Conservation (phyloP, 768 basidiomycete genomes). For the Agaricus sinodeliciosus region DNA sequence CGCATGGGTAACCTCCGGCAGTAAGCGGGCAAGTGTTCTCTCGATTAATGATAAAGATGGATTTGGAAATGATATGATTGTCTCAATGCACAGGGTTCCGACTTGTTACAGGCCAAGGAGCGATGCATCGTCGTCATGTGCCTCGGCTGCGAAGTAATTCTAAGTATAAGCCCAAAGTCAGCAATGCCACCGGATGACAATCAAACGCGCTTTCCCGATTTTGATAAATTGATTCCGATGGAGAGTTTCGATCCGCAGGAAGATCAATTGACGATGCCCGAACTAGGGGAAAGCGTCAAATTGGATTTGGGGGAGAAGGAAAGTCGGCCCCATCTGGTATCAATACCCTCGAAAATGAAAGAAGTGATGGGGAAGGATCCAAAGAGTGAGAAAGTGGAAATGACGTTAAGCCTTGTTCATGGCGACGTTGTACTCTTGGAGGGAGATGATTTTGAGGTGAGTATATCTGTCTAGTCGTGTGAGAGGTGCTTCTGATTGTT, state of each 20-base stretch:
- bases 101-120: slow-evolving; percentile 21
- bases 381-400: slow-evolving; percentile 9
- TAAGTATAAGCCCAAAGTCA: slow-evolving; percentile 23
- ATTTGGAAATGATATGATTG: not conserved
- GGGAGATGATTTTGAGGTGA: slow-evolving; percentile 37
- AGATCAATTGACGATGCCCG: slow-evolving; percentile 2
- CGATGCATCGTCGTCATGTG: slow-evolving; percentile 25
- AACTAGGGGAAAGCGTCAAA: not conserved
- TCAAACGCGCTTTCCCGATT: slow-evolving; percentile 7
- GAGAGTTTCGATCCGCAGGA: slow-evolving; percentile 6
- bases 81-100: slow-evolving; percentile 16
- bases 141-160: slow-evolving; percentile 30
- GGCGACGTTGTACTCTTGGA: slow-evolving; percentile 35
- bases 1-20: slow-evolving; percentile 38
- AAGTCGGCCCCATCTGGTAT: not conserved
- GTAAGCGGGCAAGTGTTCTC: slow-evolving; percentile 24
- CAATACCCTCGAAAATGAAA: not conserved
- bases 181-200: not conserved
- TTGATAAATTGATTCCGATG: slow-evolving; percentile 12
- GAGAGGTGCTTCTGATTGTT: slow-evolving; percentile 9
- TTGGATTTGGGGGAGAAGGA: not conserved
- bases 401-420: slow-evolving; percentile 32
- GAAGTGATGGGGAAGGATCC: not conserved
- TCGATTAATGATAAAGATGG: not conserved
- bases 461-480: slow-evolving; percentile 10